Conservation (phyloP, 345 rosid genomes). For the Ceriops tagal region DNA sequence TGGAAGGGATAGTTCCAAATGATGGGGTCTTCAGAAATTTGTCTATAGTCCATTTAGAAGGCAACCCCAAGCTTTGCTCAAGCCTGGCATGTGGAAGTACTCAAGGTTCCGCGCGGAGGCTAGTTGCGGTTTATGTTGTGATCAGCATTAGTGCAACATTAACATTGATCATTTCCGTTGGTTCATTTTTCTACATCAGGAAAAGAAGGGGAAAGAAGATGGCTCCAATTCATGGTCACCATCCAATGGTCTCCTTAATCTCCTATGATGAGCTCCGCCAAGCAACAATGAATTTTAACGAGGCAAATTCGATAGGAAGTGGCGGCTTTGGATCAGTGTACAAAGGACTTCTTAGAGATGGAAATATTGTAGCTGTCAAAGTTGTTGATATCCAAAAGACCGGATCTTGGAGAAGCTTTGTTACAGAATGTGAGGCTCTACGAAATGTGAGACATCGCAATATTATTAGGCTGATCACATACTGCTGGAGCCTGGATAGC, state of each 20-base stretch:
- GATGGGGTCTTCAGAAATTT: slow-evolving; percentile 31
- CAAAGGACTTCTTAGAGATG: slow-evolving; percentile 30
- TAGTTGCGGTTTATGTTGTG: slow-evolving; percentile 18
- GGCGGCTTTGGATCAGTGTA: slow-evolving; percentile 44
- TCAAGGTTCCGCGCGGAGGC: slow-evolving; percentile 6
- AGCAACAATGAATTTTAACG: slow-evolving; percentile 38
- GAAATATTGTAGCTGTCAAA: slow-evolving; percentile 37
- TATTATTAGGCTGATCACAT: slow-evolving; percentile 49
- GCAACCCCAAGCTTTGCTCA: slow-evolving; percentile 31
- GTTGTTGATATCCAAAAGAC: slow-evolving; percentile 33
- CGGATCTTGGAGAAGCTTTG: slow-evolving; percentile 42
- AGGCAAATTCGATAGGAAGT: slow-evolving; percentile 37
- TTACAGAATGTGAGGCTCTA: slow-evolving; percentile 49
- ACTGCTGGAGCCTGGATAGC: slow-evolving; percentile 46
- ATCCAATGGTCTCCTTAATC: slow-evolving; percentile 37
- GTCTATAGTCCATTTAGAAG: slow-evolving; percentile 21
- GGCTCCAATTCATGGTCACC: not conserved
- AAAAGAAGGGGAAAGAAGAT: slow-evolving; percentile 17
- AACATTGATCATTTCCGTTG: slow-evolving; percentile 17
- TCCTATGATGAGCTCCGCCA: slow-evolving; percentile 43
- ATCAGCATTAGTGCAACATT: slow-evolving; percentile 7
- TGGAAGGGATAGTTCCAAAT: slow-evolving; percentile 40
- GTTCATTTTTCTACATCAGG: slow-evolving; percentile 12
- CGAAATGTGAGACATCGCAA: slow-evolving; percentile 47
- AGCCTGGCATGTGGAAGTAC: slow-evolving; percentile 13